Evolutionary conservation across 2,329 filamentous ascomycete genomes (phyloP).

Genomic region (Talaromyces sp.): DNA sequence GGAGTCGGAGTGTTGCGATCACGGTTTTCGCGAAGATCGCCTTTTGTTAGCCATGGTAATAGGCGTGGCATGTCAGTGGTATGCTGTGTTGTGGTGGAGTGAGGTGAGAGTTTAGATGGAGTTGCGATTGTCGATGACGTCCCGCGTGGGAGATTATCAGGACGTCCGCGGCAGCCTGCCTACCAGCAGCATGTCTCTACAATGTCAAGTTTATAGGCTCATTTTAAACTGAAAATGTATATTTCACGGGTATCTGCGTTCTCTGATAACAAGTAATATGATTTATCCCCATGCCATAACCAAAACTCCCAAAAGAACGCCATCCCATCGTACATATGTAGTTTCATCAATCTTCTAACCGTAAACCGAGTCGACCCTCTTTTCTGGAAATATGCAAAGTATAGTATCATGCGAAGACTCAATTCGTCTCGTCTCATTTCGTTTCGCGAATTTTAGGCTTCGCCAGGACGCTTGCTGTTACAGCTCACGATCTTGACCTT

Average conservation of each 20-base stretch:
- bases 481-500: constrained; percentile 99
- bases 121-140: background rate
- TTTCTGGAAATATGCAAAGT: background rate
- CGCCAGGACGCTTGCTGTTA: constrained; percentile 78
- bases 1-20: constrained; percentile 7
- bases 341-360: background rate
- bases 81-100: background rate
- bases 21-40: constrained; percentile 20
- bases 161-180: background rate
- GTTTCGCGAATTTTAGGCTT: constrained; percentile 35
- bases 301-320: constrained; percentile 11
- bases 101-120: background rate
- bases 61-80: constrained; percentile 44
- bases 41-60: constrained; percentile 46
- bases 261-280: background rate
- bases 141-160: background rate
- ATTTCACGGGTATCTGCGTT: constrained; percentile 13
- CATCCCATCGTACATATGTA: background rate
- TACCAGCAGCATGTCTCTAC: background rate
- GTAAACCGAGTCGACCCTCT: background rate
- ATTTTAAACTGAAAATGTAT: background rate
- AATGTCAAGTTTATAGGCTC: background rate
- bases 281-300: background rate
- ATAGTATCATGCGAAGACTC: background rate
- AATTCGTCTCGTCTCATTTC: background rate